phyloP scores from a whole-genome alignment of 2,329 filamentous ascomycete species.

The Trichoderma breve region DNA sequence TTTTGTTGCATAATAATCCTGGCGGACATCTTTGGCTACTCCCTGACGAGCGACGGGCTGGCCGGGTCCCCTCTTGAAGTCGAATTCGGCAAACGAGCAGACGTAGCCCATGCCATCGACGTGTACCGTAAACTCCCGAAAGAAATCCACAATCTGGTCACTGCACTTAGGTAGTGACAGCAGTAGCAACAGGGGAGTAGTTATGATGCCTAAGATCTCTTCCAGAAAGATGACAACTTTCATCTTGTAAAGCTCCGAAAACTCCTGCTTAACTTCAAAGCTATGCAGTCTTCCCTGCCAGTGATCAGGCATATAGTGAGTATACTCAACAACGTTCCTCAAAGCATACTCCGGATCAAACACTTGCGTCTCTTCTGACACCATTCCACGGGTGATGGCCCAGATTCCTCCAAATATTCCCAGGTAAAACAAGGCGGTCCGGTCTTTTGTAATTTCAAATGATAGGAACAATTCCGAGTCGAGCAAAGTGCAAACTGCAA shows the following conservation, averaged over 20 bases:
- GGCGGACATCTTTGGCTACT: constrained; percentile 63
- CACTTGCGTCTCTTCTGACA: constrained; percentile 83
- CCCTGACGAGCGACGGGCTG: constrained; percentile 40
- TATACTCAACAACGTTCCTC: constrained; percentile 85
- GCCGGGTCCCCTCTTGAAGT: constrained; percentile 79
- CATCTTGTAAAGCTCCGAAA: constrained; percentile 85
- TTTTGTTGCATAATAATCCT: constrained; percentile 92
- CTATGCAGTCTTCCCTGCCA: constrained; percentile 92
- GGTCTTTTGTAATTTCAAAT: constrained; percentile 86
- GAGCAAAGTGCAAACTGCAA: constrained; percentile 79
- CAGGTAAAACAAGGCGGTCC: constrained; percentile 88
- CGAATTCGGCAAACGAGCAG: constrained; percentile 95
- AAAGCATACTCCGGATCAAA: constrained; percentile 91
- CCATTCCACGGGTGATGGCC: constrained; percentile 76
- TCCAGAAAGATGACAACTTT: constrained; percentile 90
- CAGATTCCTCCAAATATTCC: constrained; percentile 80
- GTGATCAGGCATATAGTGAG: constrained; percentile 83
- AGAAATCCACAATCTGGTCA: constrained; percentile 94
- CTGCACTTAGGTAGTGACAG: constrained; percentile 83
- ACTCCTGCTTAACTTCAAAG: constrained; percentile 88
- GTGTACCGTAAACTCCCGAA: constrained; percentile 95
- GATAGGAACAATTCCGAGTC: constrained; percentile 87
- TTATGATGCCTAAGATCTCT: constrained; percentile 87
- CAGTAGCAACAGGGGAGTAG: constrained; percentile 86
- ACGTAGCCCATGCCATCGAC: constrained; percentile 95